A percentile compares a stretch with the other conserved stretches of the same genome.
These are phyloP conservation scores for Clausena lansium DNA, from an alignment of 345 rosid species.

Conservation along the genomic window DNA sequence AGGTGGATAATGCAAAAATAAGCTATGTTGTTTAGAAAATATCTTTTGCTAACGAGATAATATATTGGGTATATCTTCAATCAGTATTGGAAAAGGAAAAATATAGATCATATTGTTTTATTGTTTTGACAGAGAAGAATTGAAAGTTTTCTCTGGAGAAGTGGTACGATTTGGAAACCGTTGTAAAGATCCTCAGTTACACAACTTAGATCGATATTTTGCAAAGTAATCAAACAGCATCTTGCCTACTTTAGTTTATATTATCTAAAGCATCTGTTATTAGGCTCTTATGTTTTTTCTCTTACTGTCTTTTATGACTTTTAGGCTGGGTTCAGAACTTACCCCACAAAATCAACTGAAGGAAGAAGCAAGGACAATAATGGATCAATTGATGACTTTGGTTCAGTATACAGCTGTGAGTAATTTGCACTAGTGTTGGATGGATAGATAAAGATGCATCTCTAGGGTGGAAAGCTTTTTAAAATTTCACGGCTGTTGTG, in stretches of 20 bases:
- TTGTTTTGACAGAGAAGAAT: slow-evolving; percentile 68
- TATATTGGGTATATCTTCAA: neutral
- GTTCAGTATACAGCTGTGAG: slow-evolving; percentile 93
- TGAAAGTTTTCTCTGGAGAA: slow-evolving; percentile 83
- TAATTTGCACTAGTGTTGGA: slow-evolving; percentile 16
- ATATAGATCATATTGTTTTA: slow-evolving; percentile 4
- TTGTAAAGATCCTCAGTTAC: slow-evolving; percentile 99
- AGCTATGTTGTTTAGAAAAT: neutral
- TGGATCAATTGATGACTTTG: slow-evolving; percentile 70
- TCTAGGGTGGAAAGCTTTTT: neutral
- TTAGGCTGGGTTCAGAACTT: slow-evolving; percentile 81
- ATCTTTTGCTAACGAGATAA: neutral
- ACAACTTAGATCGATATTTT: slow-evolving; percentile 88
- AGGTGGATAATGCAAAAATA: slow-evolving; percentile 43
- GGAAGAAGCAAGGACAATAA: slow-evolving; percentile 69
- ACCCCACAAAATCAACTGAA: slow-evolving; percentile 67
- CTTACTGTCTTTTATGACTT: slow-evolving; percentile 25
- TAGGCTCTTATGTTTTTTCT: slow-evolving; percentile 17
- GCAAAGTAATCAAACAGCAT: slow-evolving; percentile 58
- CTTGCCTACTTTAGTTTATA: slow-evolving; percentile 21
- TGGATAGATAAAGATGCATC: neutral
- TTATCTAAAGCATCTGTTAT: neutral
- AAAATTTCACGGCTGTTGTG: neutral
- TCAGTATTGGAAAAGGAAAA: neutral
- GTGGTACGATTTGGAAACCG: slow-evolving; percentile 98